Base-by-base conservation (phyloP, 2,329 filamentous ascomycete genomes). In the Pseudogymnoascus sp. region DNA sequence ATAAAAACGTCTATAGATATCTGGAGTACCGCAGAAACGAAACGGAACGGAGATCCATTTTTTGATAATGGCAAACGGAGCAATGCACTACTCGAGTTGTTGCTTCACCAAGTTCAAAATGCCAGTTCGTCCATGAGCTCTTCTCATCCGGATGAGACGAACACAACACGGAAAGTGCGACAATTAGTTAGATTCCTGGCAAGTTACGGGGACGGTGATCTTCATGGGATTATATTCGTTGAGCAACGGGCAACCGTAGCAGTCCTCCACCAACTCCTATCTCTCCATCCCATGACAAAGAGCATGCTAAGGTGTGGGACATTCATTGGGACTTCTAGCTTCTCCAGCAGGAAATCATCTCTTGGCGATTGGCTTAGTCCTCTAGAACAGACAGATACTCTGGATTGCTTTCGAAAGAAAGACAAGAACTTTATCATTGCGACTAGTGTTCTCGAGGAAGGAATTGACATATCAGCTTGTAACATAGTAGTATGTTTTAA, bases 401-500 rank as follows among this genome's bases (percentile, higher is more conserved):
- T 84, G 1, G 72, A 81, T 7, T 72, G 76, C 1, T 89, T 90
- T 68, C 80, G 81, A 5, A 57, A 73, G 75, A 1, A 83, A 85
- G 1, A 78, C 76, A 61, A 76, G 82, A 63, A 86, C 85, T 65
- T 76, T 88, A 19, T 75, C 89, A 3, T 76, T 89, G 48, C 83
- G 6, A 90, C 87, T 0, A 85, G 79, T 65, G 85, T 89, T 0
- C 75, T 88, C 1, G 86, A 88, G 69, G 87, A 90, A 70, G 87
- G 87, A 0, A 86, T 90, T 54, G 87, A 90, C 68, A 80, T 89
- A 70, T 83, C 67, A 71, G 81, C 82, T 2, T 89, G 86, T 68
- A 84, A 87, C 69, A 69, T 86, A 21, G 86, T 90, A 0, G 78
- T 89, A 11, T 87, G 85, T 67, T 90, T 85, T 70, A 82, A 88